Evolutionary conservation across 306 rosid species (phyloP), one percentile per base, ranked within the genome.

Genomic region (Fragaria vesca): DNA sequence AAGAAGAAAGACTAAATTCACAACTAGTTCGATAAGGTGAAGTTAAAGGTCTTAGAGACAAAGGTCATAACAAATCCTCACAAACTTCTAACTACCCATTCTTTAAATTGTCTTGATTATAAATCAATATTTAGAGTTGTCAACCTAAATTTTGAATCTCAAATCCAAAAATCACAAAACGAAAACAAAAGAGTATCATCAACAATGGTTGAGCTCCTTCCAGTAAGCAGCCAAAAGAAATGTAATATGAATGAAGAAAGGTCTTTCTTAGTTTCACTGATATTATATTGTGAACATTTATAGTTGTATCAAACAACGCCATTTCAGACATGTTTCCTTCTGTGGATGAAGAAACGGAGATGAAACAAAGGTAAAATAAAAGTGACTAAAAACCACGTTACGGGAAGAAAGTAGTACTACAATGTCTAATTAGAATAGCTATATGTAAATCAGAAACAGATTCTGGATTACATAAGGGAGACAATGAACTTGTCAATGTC

Each of bases 401-500:
- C 24, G 20, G 72, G 38, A 48, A 73, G 17, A 69, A 67, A 65
- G 42, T 61, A 50, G 62, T 63, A 69, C 15, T 18, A 48, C 32
- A 20, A 12, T 24, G 24, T 38, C 80, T 18, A 54, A 55, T 40
- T 43, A 3, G 57, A 63, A 34, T 5, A 57, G 12, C 54, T 48
- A 48, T 15, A 46, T 12, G 75, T 46, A 15, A 18, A 34, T 46
- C 40, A 30, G 69, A 69, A 75, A 55, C 15, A 57, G 6, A 71
- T 43, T 20, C n/a, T 30, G 69, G 12, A 72, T 6, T 13, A 63
- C 20, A 30, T 9, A 16, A 66, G 30, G 69, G 71, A 81, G 71
- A 72, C 78, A 78, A 78, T 9, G 50, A 42, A 57, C 77, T 74
- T 28, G 74, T 70, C 72, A 69, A 51, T 73, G 72, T 69, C 38